Base-by-base conservation (phyloP, 2,329 filamentous ascomycete species). In the Fusarium proliferatum region DNA sequence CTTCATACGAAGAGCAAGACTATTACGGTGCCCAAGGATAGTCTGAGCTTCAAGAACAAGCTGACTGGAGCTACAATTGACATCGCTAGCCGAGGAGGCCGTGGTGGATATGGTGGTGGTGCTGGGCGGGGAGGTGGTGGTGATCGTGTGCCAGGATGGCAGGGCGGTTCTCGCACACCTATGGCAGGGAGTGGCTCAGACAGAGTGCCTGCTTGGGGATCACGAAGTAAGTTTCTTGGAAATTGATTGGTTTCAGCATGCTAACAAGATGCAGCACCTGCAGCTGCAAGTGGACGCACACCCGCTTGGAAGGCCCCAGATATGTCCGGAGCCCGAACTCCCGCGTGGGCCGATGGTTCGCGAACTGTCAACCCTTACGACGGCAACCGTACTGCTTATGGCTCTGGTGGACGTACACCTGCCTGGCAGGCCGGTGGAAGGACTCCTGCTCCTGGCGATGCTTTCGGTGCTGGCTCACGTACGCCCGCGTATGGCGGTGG, bases 1-100 rank as follows among this genome's bases (percentile, higher is more conserved):
- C 86, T 99, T 43, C 96, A 98, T 80, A 95, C 95, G 10, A 97
- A 97, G 85, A 94, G 92, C 84, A 98, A 98, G 86, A 93, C 94
- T 21, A 90, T 98, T 70, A 95, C 92, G 12, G 90, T 98, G 41
- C 89, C 91, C 26, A 97, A 97, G 80, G 91, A 93, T 16, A 90
- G 92, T 64, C 85, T 99, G n/a, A 90, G 89, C 30, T 93, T 97
- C 84, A 95, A 96, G 82, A 96, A 99, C 85, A 93, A 89, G 71
- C 83, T 92, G 62, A 96, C 93, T 8, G 95, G 95, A 51, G 89
- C 91, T 63, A 89, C 88, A n/a, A 92, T 97, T 70, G 92, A 95
- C 74, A 90, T 94, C 64, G 89, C 89, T 64, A 82, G 84, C 57
- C 84, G 84, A 61, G 85, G 86, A 57, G 85, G 86, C 26, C 86